These are phyloP conservation scores for Sinapis alba DNA, from an alignment of 441 rosid species.

Conservation along the genomic window DNA sequence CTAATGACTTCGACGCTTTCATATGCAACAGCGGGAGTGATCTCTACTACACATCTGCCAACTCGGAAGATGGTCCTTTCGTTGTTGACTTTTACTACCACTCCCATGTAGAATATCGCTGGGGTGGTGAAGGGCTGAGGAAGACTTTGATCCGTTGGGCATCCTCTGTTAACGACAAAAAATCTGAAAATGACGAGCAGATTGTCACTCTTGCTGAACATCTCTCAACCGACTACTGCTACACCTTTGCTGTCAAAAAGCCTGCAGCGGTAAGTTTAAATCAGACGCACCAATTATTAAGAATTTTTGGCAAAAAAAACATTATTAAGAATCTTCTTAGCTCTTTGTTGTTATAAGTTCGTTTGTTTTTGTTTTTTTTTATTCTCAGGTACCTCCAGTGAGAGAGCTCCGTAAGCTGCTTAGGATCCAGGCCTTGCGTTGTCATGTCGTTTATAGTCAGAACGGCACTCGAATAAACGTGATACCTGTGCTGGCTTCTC, in stretches of 20 bases:
- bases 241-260: conserved; percentile 60
- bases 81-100: conserved; percentile 82
- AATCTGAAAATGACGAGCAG: conserved; percentile 50
- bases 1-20: conserved; percentile 82
- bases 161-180: conserved; percentile 56
- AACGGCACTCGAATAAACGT: conserved; percentile 83
- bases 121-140: conserved; percentile 95
- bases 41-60: conserved; percentile 74
- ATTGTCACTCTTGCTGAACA: conserved; percentile 63
- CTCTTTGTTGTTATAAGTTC: background rate
- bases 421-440: conserved; percentile 93
- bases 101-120: conserved; percentile 75
- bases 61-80: conserved; percentile 60
- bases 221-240: conserved; percentile 75
- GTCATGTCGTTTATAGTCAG: conserved; percentile 85
- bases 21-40: conserved; percentile 89
- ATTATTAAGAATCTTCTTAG: conserved; percentile 2
- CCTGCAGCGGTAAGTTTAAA: conserved; percentile 50
- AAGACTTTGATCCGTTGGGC: conserved; percentile 92
- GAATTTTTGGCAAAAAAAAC: too few species aligned
- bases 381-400: conserved; percentile 72
- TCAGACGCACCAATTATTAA: background rate
- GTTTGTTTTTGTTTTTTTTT: background rate
- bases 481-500: conserved; percentile 90
- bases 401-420: conserved; percentile 82